These are phyloP conservation scores for Arthromyces matolae DNA, from an alignment of 768 basidiomycete species.

Conservation along the genomic window DNA sequence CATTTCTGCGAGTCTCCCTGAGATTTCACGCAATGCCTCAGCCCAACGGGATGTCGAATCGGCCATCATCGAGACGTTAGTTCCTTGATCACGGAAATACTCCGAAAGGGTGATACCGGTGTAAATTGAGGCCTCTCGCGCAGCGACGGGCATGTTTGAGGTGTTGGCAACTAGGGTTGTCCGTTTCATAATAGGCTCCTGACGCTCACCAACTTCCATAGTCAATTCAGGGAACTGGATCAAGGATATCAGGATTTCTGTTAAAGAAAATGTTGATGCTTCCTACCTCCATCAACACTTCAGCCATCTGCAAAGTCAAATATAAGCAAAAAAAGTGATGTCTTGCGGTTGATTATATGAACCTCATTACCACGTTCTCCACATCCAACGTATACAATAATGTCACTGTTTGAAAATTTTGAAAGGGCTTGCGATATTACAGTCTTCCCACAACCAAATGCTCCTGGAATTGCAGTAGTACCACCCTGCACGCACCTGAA, in stretches of 20 bases:
- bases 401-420: conserved; percentile 98
- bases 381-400: conserved; percentile 98
- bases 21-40: conserved; percentile 97
- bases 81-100: conserved; percentile 99
- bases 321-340: conserved; percentile 3
- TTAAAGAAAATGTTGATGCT: conserved; percentile 1
- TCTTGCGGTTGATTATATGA: conserved; percentile 13
- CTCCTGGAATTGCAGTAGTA: conserved; percentile 96
- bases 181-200: conserved; percentile 99
- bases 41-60: conserved; percentile 99
- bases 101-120: conserved; percentile 99
- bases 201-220: conserved; percentile 86
- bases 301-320: conserved; percentile 68
- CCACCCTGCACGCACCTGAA: conserved; percentile 91
- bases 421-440: conserved; percentile 98
- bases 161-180: conserved; percentile 98
- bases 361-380: conserved; percentile 98
- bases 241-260: conserved; percentile 4
- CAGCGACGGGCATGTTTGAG: conserved; percentile 99
- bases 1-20: conserved; percentile 99
- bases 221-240: conserved; percentile 82
- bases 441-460: conserved; percentile 98
- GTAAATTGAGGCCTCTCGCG: conserved; percentile 98
- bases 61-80: conserved; percentile 98
- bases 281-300: conserved; percentile 94